A percentile compares a stretch with the other conserved stretches of the same genome.
Conservation (phyloP, 768 basidiomycete species). For the Exidia glandulosa region DNA sequence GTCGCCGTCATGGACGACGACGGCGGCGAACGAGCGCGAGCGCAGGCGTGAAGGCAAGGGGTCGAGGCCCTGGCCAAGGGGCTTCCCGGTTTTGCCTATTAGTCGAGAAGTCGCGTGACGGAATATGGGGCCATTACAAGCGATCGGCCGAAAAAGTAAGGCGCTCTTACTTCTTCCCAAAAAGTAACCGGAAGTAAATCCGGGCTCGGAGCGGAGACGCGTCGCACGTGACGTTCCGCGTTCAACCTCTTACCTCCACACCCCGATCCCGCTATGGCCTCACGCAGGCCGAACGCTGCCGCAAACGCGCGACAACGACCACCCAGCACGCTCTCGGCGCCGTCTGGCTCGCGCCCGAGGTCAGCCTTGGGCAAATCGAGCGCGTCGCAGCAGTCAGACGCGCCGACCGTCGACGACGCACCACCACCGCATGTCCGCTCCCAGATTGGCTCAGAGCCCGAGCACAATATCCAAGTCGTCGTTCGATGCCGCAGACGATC, state of each 20-base stretch:
- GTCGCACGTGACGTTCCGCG: background rate
- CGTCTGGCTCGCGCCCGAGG: background rate
- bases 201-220: background rate
- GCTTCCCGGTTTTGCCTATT: background rate
- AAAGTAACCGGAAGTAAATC: background rate
- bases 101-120: too few relatives aligned
- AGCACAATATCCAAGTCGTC: constrained; percentile 88
- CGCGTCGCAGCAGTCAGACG: background rate
- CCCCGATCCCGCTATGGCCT: background rate
- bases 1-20: background rate
- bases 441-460: constrained; percentile 26
- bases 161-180: too few relatives aligned
- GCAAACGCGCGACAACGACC: background rate
- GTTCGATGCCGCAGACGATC: constrained; percentile 83
- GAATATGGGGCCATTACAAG: background rate
- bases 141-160: background rate
- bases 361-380: background rate
- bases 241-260: background rate
- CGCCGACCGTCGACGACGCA: background rate
- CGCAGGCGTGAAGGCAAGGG: background rate
- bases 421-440: background rate
- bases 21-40: background rate
- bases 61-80: background rate
- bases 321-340: background rate
- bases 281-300: background rate